Percentiles rank a stretch among this genome's conserved stretches.
phyloP scores from a whole-genome alignment of 1,139 yeast species.

The Lodderomyces jiufengensis region DNA sequence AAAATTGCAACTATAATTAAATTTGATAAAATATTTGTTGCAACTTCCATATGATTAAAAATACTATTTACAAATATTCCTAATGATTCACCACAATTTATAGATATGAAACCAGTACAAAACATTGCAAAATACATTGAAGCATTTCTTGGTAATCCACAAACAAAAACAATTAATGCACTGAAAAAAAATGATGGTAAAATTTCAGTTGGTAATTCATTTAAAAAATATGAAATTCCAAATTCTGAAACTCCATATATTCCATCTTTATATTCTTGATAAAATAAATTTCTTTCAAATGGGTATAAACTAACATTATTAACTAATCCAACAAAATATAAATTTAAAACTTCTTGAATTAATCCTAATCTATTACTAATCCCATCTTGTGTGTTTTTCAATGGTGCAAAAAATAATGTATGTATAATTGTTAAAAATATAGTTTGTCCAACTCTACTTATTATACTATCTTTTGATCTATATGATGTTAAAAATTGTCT shows the following conservation, averaged over 20 bases:
- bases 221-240: conserved; percentile 57
- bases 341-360: conserved; percentile 67
- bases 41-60: conserved; percentile 74
- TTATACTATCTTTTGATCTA: conserved; percentile 58
- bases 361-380: conserved; percentile 67
- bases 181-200: conserved; percentile 58
- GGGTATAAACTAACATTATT: conserved; percentile 77
- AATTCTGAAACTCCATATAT: conserved; percentile 68
- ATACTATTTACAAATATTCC: conserved; percentile 78
- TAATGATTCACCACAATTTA: conserved; percentile 77
- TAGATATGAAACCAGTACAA: conserved; percentile 50
- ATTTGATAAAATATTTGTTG: conserved; percentile 65
- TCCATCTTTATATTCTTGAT: conserved; percentile 74
- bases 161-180: conserved; percentile 59
- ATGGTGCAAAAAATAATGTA: conserved; percentile 69
- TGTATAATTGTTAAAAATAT: conserved; percentile 62
- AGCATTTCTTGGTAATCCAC: conserved; percentile 71
- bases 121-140: conserved; percentile 66
- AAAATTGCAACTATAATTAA: conserved; percentile 65
- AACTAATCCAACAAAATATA: conserved; percentile 77
- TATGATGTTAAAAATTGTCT: conserved; percentile 46
- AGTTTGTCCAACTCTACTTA: conserved; percentile 67
- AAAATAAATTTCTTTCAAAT: conserved; percentile 66
- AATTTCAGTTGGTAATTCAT: conserved; percentile 75
- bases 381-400: conserved; percentile 56